phyloP scores from a whole-genome alignment of 2,329 filamentous ascomycete genomes.

The Botrytis sinoallii region DNA sequence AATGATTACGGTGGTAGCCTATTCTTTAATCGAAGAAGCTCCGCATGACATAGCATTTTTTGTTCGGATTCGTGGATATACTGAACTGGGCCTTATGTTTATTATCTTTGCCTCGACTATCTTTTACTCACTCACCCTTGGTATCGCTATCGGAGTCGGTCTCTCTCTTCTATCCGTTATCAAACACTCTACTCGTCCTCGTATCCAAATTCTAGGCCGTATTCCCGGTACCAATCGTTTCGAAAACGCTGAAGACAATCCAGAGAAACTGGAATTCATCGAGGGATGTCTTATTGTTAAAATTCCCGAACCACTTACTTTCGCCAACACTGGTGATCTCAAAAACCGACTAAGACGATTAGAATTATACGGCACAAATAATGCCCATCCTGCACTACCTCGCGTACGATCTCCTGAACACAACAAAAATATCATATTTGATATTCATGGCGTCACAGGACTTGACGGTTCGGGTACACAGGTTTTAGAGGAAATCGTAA shows the following conservation, averaged over 20 bases:
- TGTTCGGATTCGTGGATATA: slow-evolving; percentile 77
- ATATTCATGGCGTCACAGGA: slow-evolving; percentile 94
- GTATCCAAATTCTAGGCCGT: slow-evolving; percentile 93
- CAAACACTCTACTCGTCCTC: slow-evolving; percentile 82
- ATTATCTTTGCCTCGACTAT: slow-evolving; percentile 90
- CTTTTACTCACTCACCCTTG: slow-evolving; percentile 89
- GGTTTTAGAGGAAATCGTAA: slow-evolving; percentile 85
- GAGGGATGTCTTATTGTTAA: slow-evolving; percentile 95
- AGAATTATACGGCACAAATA: slow-evolving; percentile 83
- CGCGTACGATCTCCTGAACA: slow-evolving; percentile 72
- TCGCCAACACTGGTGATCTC: slow-evolving; percentile 92
- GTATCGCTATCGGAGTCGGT: slow-evolving; percentile 91
- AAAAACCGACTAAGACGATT: slow-evolving; percentile 79
- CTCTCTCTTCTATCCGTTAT: slow-evolving; percentile 87
- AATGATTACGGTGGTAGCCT: slow-evolving; percentile 94
- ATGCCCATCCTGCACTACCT: slow-evolving; percentile 83
- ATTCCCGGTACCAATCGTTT: slow-evolving; percentile 80
- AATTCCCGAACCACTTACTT: slow-evolving; percentile 93
- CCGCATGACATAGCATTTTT: slow-evolving; percentile 93
- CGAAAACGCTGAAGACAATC: slow-evolving; percentile 76
- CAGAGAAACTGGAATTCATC: slow-evolving; percentile 76
- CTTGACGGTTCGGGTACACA: slow-evolving; percentile 92
- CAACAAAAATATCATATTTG: slow-evolving; percentile 92
- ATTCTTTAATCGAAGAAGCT: slow-evolving; percentile 90
- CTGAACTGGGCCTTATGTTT: slow-evolving; percentile 80